Conservation (phyloP, 805 yeast genomes). For the Naumovozyma baii region DNA sequence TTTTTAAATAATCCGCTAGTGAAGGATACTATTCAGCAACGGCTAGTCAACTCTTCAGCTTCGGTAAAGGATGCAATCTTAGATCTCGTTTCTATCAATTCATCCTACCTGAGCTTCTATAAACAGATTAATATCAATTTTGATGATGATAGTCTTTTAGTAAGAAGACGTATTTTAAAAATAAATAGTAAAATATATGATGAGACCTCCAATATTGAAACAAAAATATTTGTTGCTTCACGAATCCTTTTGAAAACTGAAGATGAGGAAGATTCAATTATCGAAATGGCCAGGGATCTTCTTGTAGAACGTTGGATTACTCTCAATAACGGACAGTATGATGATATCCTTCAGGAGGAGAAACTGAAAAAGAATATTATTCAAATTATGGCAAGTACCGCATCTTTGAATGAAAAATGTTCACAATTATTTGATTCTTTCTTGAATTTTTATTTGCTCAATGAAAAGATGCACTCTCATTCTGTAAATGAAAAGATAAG, state of each 20-base stretch:
- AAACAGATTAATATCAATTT: slow-evolving; percentile 35
- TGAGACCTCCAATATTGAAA: slow-evolving; percentile 21
- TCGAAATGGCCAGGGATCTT: slow-evolving; percentile 33
- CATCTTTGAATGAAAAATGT: slow-evolving; percentile 32
- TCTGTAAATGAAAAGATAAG: slow-evolving; percentile 6
- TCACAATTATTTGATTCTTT: slow-evolving; percentile 40
- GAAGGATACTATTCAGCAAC: slow-evolving; percentile 40
- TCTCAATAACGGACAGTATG: slow-evolving; percentile 4
- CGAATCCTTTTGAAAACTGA: slow-evolving; percentile 46
- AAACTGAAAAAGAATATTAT: slow-evolving; percentile 11
- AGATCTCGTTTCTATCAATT: slow-evolving; percentile 45
- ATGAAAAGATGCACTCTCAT: slow-evolving; percentile 16
- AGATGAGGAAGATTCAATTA: slow-evolving; percentile 58
- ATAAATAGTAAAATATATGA: slow-evolving; percentile 41
- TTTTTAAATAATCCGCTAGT: slow-evolving; percentile 43
- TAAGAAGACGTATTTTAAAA: slow-evolving; percentile 52
- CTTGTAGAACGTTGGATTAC: slow-evolving; percentile 35
- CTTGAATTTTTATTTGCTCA: slow-evolving; percentile 36
- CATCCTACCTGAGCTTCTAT: slow-evolving; percentile 35
- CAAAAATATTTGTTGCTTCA: slow-evolving; percentile 39
- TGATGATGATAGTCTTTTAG: slow-evolving; percentile 52
- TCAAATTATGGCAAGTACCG: slow-evolving; percentile 34
- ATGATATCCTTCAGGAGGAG: slow-evolving; percentile 8
- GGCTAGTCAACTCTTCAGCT: slow-evolving; percentile 54
- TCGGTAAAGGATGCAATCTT: slow-evolving; percentile 69